These are phyloP conservation scores for Blastomyces parvus DNA, from an alignment of 2,329 filamentous ascomycete species.

Conservation along the genomic window DNA sequence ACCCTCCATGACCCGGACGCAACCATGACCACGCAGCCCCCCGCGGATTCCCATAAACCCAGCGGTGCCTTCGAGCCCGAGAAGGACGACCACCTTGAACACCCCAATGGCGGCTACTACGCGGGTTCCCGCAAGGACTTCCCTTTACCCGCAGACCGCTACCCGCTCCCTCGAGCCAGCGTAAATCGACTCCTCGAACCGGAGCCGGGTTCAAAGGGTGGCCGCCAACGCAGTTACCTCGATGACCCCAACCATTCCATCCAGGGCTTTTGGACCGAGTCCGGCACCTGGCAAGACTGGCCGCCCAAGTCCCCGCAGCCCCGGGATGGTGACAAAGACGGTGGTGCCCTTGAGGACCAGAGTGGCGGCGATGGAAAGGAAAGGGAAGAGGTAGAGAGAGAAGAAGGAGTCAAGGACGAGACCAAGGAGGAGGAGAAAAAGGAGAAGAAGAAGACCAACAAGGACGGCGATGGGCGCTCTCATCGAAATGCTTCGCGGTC, in stretches of 20 bases:
- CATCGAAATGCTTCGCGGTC: neutral
- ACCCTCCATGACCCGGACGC: neutral
- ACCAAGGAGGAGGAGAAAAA: neutral
- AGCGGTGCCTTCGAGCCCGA: constrained; percentile 10
- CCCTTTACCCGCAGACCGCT: constrained; percentile 11
- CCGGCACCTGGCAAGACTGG: constrained; percentile 10
- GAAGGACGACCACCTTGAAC: constrained; percentile 8
- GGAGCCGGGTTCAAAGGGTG: constrained; percentile 13
- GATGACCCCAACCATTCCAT: constrained; percentile 10
- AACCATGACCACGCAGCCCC: neutral
- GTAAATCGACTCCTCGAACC: constrained; percentile 12
- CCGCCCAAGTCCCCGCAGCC: constrained; percentile 24
- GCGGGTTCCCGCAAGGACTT: constrained; percentile 13
- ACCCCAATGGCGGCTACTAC: constrained; percentile 11
- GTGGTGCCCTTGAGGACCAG: neutral
- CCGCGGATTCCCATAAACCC: neutral
- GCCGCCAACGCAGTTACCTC: constrained; percentile 13
- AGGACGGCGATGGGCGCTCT: neutral
- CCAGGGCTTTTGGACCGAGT: constrained; percentile 10
- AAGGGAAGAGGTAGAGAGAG: neutral
- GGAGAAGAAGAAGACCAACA: neutral
- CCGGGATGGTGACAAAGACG: constrained; percentile 28
- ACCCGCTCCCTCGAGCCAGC: constrained; percentile 12
- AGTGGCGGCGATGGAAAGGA: neutral
- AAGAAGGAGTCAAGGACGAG: neutral